Evolutionary conservation across 257 asterid genomes (phyloP).

Genomic region (Coffea eugenioides): DNA sequence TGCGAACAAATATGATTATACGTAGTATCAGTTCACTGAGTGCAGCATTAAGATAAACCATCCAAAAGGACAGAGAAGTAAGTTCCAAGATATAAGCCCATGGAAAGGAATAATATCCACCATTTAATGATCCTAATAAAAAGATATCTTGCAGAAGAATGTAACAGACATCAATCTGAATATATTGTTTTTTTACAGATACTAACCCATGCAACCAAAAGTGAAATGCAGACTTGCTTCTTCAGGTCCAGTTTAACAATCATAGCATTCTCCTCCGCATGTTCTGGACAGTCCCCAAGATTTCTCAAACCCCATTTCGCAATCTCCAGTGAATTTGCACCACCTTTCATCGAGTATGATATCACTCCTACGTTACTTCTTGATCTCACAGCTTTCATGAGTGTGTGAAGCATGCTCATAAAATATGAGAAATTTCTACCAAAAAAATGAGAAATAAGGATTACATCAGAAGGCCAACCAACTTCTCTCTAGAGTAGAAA

Average conservation of each 20-base stretch:
- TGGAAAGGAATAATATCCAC: not conserved
- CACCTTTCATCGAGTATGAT: not conserved
- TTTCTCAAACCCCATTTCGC: not conserved
- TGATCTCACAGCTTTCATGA: not conserved
- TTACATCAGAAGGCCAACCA: not conserved
- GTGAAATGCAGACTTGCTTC: not conserved
- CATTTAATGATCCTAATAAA: not conserved
- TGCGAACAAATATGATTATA: not conserved
- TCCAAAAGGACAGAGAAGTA: not conserved
- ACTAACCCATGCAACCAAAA: not conserved
- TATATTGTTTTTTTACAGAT: not conserved
- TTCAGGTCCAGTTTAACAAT: not conserved
- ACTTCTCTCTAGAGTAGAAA: not conserved
- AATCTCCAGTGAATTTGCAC: not conserved
- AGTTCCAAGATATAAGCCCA: not conserved
- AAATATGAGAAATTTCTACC: too few species aligned
- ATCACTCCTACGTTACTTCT: not conserved
- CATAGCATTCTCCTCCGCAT: not conserved
- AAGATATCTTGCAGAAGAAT: slow-evolving; percentile 6
- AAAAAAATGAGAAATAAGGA: not conserved
- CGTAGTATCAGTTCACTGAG: not conserved
- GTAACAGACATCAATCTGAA: not conserved
- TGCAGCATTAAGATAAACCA: not conserved
- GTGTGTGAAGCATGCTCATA: not conserved
- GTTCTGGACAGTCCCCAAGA: not conserved